phyloP scores from a whole-genome alignment of 179 eudicot genomes.

The Spergularia azorica region DNA sequence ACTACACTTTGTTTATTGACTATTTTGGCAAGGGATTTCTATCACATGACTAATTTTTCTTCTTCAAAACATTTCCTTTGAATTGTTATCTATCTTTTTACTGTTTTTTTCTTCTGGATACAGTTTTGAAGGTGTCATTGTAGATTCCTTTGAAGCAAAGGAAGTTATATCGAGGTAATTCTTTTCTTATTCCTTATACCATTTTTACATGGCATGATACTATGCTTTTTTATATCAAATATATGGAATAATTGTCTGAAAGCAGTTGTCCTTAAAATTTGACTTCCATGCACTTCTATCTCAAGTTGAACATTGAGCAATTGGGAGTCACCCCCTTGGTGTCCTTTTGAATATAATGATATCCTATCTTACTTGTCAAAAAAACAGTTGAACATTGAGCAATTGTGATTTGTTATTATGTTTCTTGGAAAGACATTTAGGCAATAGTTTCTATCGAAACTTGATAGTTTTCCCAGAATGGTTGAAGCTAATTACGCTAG shows the following conservation, averaged over 20 bases:
- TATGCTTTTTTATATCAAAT: background rate
- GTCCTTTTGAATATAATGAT: too few species aligned
- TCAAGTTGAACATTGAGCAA: background rate
- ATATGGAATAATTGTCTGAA: too few species aligned
- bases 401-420: background rate
- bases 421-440: background rate
- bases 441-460: background rate
- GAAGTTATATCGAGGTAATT: conserved; percentile 75
- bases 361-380: too few species aligned
- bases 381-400: conserved; percentile 1
- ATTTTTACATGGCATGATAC: background rate
- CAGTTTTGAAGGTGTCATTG: conserved; percentile 93
- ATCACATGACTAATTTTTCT: conserved; percentile 8
- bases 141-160: conserved; percentile 73
- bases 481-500: background rate
- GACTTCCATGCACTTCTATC: conserved; percentile 10
- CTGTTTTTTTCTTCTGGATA: conserved; percentile 19
- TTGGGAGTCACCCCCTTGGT: too few species aligned
- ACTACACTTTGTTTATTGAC: conserved; percentile 32
- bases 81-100: conserved; percentile 3
- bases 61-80: background rate
- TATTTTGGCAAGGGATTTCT: conserved; percentile 28
- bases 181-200: background rate
- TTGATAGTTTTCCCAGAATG: too few species aligned
- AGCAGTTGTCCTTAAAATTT: background rate